phyloP scores from a whole-genome alignment of 129 eudicot genomes.

The Sambucus nigra region DNA sequence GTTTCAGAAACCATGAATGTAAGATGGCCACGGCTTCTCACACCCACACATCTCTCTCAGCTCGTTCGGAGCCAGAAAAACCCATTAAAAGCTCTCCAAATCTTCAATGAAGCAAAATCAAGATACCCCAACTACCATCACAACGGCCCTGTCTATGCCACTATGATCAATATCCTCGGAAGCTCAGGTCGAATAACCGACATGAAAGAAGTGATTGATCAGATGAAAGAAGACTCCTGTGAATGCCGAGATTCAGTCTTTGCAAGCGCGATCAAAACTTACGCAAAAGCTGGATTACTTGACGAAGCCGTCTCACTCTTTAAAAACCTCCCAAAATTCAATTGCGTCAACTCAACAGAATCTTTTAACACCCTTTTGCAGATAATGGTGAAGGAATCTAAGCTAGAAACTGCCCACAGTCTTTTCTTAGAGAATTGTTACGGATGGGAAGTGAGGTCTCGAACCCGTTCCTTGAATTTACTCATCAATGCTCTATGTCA shows the following conservation, averaged over 20 bases:
- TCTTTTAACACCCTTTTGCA: conserved; percentile 70
- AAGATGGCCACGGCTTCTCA: conserved; percentile 83
- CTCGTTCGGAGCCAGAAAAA: conserved; percentile 58
- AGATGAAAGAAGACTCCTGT: conserved; percentile 77
- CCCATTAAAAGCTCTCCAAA: conserved; percentile 65
- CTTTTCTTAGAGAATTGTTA: conserved; percentile 46
- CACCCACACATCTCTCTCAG: conserved; percentile 67
- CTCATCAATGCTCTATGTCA: conserved; percentile 63
- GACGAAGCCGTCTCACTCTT: conserved; percentile 78
- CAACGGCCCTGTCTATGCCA: conserved; percentile 83
- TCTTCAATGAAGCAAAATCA: conserved; percentile 62
- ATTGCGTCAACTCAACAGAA: conserved; percentile 71
- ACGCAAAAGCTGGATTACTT: conserved; percentile 50
- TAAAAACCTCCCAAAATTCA: conserved; percentile 53
- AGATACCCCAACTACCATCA: conserved; percentile 64
- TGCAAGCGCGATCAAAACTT: conserved; percentile 48
- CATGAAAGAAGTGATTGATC: conserved; percentile 66
- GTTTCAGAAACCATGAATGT: conserved; percentile 33
- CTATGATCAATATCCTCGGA: conserved; percentile 72
- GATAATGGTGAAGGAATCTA: conserved; percentile 60
- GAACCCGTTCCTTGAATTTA: conserved; percentile 46
- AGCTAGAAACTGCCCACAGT: conserved; percentile 42
- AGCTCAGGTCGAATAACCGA: conserved; percentile 43
- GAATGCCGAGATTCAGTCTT: conserved; percentile 67
- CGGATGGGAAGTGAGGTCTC: conserved; percentile 74